Evolutionary conservation across 2,329 filamentous ascomycete genomes (phyloP), one percentile per base, ranked within the genome.

Genomic region (Epichloe uncinata): DNA sequence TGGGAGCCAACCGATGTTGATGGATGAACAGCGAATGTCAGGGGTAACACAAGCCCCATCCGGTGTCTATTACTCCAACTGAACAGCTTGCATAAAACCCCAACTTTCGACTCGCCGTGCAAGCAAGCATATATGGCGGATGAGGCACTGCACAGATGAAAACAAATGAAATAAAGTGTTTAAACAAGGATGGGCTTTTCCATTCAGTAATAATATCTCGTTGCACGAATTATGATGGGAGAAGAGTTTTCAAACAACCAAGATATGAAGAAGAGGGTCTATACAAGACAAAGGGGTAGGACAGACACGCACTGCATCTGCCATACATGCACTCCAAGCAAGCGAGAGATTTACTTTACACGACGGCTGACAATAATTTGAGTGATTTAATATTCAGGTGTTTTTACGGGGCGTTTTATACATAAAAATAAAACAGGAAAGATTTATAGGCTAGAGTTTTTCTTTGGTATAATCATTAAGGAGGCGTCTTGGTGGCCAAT

Each of bases 11-110:
- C 50, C 47, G 26, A 44, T 54, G 34, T 50, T 54, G 50, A 35
- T 52, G 13, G 55, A 56, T 16, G 53, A 55, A 38, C 53, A 53
- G 18, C 49, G 55, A 13, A 36, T 42, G n/a, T 38, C 50, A 18
- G 34, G 42, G n/a, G 47, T 52, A 12, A 49, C 49, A 40, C 55
- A 54, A 47, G 50, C 50, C 26, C 52, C 53, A 35, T 53, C 55
- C 11, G 52, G 53, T 20, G 45, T 54, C 20, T 56, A 56, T 22
- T 55, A 56, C 52, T 54, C 55, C 18, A 40, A 50, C n/a, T 56
- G 46, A 54, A 11, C 30, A 30, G 13, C 4, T 16, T 9, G 26
- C 30, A 18, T 18, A 1, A 44, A 34, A 44, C n/a, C 16, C 4
- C 3, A 11, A 13, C 26, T 34, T 12, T 7, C 26, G 15, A 30